Base-by-base conservation (phyloP, 352 stramenopile species). In the Pythium plurisporium region DNA sequence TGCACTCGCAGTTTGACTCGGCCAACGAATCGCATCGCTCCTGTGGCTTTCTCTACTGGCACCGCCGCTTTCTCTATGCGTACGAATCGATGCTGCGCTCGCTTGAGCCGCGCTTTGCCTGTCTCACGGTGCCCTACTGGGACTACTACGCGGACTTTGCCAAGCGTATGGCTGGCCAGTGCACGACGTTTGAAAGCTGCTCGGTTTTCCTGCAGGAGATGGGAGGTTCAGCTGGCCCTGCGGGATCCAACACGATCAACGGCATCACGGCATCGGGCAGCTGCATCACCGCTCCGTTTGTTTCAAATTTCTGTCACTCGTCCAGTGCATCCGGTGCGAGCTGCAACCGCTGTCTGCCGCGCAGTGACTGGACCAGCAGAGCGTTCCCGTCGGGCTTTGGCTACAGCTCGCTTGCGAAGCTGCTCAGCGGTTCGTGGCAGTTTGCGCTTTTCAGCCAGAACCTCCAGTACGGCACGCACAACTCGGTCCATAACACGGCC, bases 41-140 rank as follows among this genome's bases (percentile, higher is more conserved):
- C 0, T 84, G 76, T 33, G 75, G 65, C 10, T 77, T 88, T 55
- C 55, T 87, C 50, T 88, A 73, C 40, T 92, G 82, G 82, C 70
- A 92, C 55, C 82, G 79, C 9, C 74, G 76, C 20, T 88, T 79
- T 41, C 49, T 90, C 9, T 66, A 89, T 38, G 82, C 72, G 34
- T 89, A 88, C 64, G 82, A 92, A 52, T 79, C 76, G 38, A 90
- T 90, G 79, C 67, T 92, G 29, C 82, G 82, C 38, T 85, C 68
- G 52, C 67, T 91, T 1, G 76, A 61, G 12, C 53, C 77, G 0
- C 70, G 58, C 19, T 93, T 75, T 55, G 79, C 75, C 14, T 90
- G 78, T 40, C 31, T 93, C 23, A 91, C 79, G 25, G 69, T 90
- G 22, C 81, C 83, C 22, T 93, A 91, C 64, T 93, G 79, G 79